Evolutionary conservation across 257 asterid species (phyloP), one percentile per base, ranked within the genome.

Genomic region (Plectranthus barbatus): DNA sequence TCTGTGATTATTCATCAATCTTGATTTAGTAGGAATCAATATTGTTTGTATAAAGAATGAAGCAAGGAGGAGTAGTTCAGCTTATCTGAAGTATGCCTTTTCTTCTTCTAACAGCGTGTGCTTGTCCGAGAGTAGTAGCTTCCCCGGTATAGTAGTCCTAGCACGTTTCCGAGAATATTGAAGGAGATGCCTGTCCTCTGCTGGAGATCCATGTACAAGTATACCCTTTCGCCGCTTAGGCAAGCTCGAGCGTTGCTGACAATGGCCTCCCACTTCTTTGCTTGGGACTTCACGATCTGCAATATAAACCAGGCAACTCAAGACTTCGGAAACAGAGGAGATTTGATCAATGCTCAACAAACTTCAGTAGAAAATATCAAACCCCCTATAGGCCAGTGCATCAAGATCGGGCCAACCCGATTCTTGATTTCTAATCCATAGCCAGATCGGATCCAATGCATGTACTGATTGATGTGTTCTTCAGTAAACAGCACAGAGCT

Each of bases 231-330:
- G 18, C 75, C 76, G 12, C 4, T 10, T 9, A 13, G 20, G 73
- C 86, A 80, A 31, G 74, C 83, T 39, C 46, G 80, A 54, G 96
- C 96, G 14, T 83, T 76, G n/a, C 55, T 60, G 5, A 83, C 52
- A 3, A 76, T 77, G 12, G 21, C 74, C 59, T 74, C 69, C 81
- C 83, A 81, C 64, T 47, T 65, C 69, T 56, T 78, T 9, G 62
- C 45, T 20, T 59, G 71, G 55, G 64, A 14, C 0, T 46, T 41
- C 13, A 74, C 78, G 71, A 60, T 77, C 91, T 86, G 74, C 67
- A 41, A 23, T 6, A 52, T n/a, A n/a, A n/a, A n/a, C n/a, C n/a
- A 47, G 1, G 0, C 44, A 26, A 19, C 19, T 15, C 40, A 10
- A 34, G n/a, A 23, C 9, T 15, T n/a, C 33, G 3, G 14, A 19